phyloP scores from a whole-genome alignment of 2,329 filamentous ascomycete species.

The Beauveria scarabaeidicola region DNA sequence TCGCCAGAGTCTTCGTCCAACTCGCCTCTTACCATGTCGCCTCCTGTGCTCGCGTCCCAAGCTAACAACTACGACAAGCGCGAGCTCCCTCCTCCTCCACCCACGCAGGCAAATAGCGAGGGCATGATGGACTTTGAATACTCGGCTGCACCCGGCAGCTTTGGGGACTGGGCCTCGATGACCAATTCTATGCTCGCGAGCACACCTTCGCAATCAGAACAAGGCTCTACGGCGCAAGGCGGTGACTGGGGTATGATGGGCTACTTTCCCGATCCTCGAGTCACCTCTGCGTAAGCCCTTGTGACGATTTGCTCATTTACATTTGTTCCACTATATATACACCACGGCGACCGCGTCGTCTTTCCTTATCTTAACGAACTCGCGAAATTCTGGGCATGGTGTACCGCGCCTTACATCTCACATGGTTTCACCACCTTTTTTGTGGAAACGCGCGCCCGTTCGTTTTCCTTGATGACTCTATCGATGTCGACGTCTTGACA shows the following conservation, averaged over 20 bases:
- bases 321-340: background rate
- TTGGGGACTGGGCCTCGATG: slow-evolving; percentile 35
- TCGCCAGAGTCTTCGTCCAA: slow-evolving; percentile 27
- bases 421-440: background rate
- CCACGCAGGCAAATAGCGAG: slow-evolving; percentile 19
- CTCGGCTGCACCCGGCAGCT: slow-evolving; percentile 28
- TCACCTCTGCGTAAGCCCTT: slow-evolving; percentile 21
- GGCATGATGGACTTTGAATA: slow-evolving; percentile 37
- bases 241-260: slow-evolving; percentile 27
- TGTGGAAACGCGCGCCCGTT: background rate
- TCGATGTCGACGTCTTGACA: slow-evolving; percentile 10
- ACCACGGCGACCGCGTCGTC: background rate
- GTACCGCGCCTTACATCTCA: background rate
- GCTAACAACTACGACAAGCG: slow-evolving; percentile 26
- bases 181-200: slow-evolving; percentile 23
- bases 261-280: slow-evolving; percentile 26
- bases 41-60: slow-evolving; percentile 19
- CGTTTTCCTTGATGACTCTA: slow-evolving; percentile 7
- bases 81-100: slow-evolving; percentile 26
- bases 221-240: slow-evolving; percentile 11
- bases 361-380: background rate
- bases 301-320: background rate
- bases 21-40: slow-evolving; percentile 22
- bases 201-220: slow-evolving; percentile 19
- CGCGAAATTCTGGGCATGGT: background rate